Percentiles rank a stretch among this genome's conserved stretches.
phyloP scores from a whole-genome alignment of 1,139 yeast species.

The Lodderomyces theae region DNA sequence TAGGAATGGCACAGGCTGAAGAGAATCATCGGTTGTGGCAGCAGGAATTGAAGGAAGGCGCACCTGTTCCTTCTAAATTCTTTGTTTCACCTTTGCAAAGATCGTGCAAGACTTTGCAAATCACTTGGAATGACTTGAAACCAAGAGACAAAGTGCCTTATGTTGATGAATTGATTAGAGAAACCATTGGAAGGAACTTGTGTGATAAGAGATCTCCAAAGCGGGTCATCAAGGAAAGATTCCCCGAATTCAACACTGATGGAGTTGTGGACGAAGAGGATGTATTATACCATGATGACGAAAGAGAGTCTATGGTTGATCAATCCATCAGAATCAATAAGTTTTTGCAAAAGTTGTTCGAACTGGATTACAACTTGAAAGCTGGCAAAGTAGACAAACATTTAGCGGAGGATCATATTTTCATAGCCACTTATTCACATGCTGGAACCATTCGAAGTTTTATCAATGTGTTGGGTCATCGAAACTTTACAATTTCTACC shows the following conservation, averaged over 20 bases:
- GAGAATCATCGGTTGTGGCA: constrained; percentile 48
- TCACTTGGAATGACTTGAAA: constrained; percentile 50
- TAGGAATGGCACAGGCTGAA: constrained; percentile 50
- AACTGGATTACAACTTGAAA: constrained; percentile 32
- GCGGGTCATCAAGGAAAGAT: constrained; percentile 22
- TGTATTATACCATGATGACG: constrained; percentile 38
- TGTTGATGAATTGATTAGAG: constrained; percentile 57
- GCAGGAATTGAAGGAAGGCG: constrained; percentile 45
- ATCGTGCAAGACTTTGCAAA: constrained; percentile 55
- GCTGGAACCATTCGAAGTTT: constrained; percentile 62
- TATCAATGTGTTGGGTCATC: constrained; percentile 53
- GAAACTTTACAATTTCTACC: constrained; percentile 57
- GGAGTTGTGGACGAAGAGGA: constrained; percentile 51
- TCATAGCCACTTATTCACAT: constrained; percentile 59
- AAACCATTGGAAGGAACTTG: constrained; percentile 63
- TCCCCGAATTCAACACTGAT: constrained; percentile 35
- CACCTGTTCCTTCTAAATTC: constrained; percentile 55
- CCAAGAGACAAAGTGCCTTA: constrained; percentile 26
- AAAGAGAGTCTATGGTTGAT: constrained; percentile 31
- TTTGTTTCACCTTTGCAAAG: constrained; percentile 69
- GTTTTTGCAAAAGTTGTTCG: constrained; percentile 52
- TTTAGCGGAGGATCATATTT: constrained; percentile 23
- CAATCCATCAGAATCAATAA: constrained; percentile 49
- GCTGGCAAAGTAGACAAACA: constrained; percentile 23
- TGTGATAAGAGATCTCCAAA: constrained; percentile 60